Evolutionary conservation across 1,284 basidiomycete genomes (phyloP), one percentile per base, ranked within the genome.

Genomic region (Testicularia cyperi): DNA sequence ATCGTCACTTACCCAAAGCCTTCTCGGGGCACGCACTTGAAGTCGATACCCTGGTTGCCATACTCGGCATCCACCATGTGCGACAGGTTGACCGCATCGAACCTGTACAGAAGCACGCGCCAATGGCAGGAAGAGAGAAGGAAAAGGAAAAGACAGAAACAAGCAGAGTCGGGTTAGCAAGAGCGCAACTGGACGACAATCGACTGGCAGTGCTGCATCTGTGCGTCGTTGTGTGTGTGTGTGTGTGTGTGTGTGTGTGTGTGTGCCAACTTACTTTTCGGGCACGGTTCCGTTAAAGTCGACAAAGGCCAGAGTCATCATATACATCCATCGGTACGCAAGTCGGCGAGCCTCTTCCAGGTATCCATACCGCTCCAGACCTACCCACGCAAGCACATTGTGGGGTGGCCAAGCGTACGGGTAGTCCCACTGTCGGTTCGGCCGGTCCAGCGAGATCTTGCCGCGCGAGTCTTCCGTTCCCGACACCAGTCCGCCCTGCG

Each of bases 1-100:
- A 10, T 90, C 92, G 91, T 90, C n/a, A n/a, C n/a, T n/a, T n/a
- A n/a, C 92, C 94, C 94, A 72, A 98, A 98, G 42, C 94, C 94
- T 79, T 97, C 94, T 18, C 91, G 83, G 38, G 91, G 91, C 25
- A 96, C 71, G 32, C 58, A 75, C 37, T 91, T 90, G 80, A 97
- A 97, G 80, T 96, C 92, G 67, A 92, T 83, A 42, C 94, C 94
- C 78, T 98, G 94, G 78, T 97, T 98, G 12, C 94, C 95, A 77
- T 97, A 97, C 80, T 98, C 94, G 32, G 94, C 94, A 72, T 94
- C 92, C 5, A 98, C 92, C 51, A 96, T 82, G 78, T 96, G 92
- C 3, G 89, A 92, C 16, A 94, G 82, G 75, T 87, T 88, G 65
- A 97, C 94, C 0, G 92, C 94, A 72, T 98, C 92, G 75, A 96